Evolutionary conservation across 2,329 filamentous ascomycete species (phyloP), one percentile per base, ranked within the genome.

Genomic region (Beauveria medogensis): DNA sequence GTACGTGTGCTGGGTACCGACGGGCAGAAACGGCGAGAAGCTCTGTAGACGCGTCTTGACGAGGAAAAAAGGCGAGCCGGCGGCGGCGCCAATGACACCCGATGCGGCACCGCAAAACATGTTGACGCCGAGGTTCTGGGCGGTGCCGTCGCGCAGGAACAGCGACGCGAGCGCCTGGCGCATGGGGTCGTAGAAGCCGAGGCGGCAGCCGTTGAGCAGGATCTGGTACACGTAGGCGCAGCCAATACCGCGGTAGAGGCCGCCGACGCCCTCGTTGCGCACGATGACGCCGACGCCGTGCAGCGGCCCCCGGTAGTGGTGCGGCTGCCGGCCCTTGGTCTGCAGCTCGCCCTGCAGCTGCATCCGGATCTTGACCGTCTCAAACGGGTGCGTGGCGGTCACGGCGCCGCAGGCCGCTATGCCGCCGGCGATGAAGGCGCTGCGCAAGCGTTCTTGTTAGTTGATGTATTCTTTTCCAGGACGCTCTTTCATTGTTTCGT

Each of bases 311-410:
- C 84, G 87, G 79, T 99, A 99, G 77, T 95, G 83, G 70, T 91
- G 89, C 66, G 89, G 89, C 62, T 93, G 91, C 72, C 92, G 86
- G 67, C 86, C 86, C 73, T 92, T 96, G 62, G 87, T 81, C 71
- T 97, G 91, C 60, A 99, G 84, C 75, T 99, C 94, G 74, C 94
- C 94, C 75, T 99, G 94, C 60, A 99, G 77, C 78, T 99, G 94
- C 83, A 99, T 86, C 70, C 92, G 90, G 72, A 97, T 97, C 84
- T 99, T 99, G 73, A 99, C 92, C 14, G 93, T 97, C 78, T 99
- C 94, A 78, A 97, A 97, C 61, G 92, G 92, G 76, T 99, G 94
- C 55, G 94, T 97, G 66, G 95, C 92, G 46, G 93, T 97, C 62
- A 99, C 94, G 66, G 94, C 94, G 71, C 94, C 94, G 77, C 93